Evolutionary conservation across 2,329 filamentous ascomycete species (phyloP).

Genomic region (Diaporthe sp.): DNA sequence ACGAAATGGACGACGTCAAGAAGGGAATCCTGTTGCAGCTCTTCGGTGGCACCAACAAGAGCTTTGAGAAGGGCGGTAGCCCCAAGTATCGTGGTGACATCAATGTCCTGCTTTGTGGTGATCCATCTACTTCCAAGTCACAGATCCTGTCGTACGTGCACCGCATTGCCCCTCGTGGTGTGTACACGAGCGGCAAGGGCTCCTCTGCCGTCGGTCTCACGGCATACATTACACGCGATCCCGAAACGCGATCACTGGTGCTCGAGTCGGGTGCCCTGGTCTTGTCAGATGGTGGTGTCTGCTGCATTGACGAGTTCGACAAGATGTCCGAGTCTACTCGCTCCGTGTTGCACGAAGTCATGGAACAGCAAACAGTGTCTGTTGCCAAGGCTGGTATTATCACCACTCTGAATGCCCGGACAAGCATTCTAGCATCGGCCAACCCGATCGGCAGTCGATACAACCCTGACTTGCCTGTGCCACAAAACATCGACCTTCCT

Average conservation of each 20-base stretch:
- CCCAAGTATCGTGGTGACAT: constrained; percentile 98
- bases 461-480: constrained; percentile 94
- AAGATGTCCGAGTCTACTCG: constrained; percentile 87
- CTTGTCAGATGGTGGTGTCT: constrained; percentile 84
- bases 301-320: constrained; percentile 88
- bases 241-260: constrained; percentile 83
- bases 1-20: constrained; percentile 98
- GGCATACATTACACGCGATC: constrained; percentile 84
- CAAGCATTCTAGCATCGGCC: constrained; percentile 94
- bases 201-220: constrained; percentile 86
- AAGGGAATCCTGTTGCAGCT: constrained; percentile 97
- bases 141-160: constrained; percentile 95
- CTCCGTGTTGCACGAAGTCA: constrained; percentile 88
- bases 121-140: constrained; percentile 96
- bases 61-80: constrained; percentile 95
- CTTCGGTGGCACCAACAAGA: constrained; percentile 98
- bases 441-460: constrained; percentile 99
- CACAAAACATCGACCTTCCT: constrained; percentile 97
- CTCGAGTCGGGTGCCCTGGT: constrained; percentile 85
- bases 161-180: constrained; percentile 92
- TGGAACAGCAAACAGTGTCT: constrained; percentile 89
- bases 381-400: constrained; percentile 95
- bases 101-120: constrained; percentile 95
- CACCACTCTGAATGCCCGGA: constrained; percentile 95
- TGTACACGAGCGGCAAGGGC: constrained; percentile 86